Evolutionary conservation across 1,139 yeast species (phyloP), one percentile per base, ranked within the genome.

Genomic region (Suhomyces yuchorum): DNA sequence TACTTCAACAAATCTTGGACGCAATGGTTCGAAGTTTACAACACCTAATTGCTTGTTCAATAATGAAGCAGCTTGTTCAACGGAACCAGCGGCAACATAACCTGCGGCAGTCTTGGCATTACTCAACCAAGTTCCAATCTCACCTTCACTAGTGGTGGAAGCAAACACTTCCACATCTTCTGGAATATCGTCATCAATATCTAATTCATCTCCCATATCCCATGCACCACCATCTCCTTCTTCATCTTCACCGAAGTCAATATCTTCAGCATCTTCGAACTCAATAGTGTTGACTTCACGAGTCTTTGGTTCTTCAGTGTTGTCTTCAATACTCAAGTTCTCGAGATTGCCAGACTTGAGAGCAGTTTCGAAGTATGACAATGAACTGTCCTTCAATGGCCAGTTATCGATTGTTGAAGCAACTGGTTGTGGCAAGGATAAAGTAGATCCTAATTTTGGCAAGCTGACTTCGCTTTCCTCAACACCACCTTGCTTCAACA

Each of bases 61-160:
- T 62, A 95, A 80, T 58, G 90, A 93, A 34, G 97, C 95, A 40
- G 99, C 99, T 53, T 93, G 89, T 55, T 92, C 98, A 65, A 92
- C 91, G 5, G 96, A 89, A 57, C 99, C 99, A 2, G 97, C 92
- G 1, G 99, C 97, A 61, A 87, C 91, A 59, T 90, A 90, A 34
- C 89, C 91, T 34, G 97, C 98, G 4, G 98, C 91, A 45, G 93
- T 80, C 54, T 87, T 88, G 14, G 97, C 89, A 68, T 87, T 89
- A 56, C 93, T 86, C 37, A 88, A 80, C 99, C 99, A 95, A 55
- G 71, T 69, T 4, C 86, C 86, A 36, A 85, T 68, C 66, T 93
- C 97, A 32, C 84, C 80, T 17, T 78, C 76, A 19, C 65, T 67
- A 19, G 51, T 61, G 5, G 53, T 53, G 4, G 50, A 53, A 19